Percentiles rank a stretch among this genome's conserved stretches.
Evolutionary conservation across 2,329 filamentous ascomycete species (phyloP).

Genomic region (Fusarium decemcellulare): DNA sequence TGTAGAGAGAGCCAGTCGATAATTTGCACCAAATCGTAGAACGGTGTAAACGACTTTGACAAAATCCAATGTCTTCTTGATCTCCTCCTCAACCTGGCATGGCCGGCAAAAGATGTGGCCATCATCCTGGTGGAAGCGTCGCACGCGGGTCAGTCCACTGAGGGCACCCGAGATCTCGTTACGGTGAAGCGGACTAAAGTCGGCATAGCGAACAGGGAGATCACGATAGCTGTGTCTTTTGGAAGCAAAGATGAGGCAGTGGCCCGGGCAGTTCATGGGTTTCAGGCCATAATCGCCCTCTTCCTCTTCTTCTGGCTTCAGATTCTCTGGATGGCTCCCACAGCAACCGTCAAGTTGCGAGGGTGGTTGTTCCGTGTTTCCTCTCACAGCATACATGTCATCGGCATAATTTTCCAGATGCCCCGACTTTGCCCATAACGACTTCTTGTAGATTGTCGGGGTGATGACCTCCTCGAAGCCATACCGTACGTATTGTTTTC

Average conservation of each 20-base stretch:
- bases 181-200: constrained; percentile 89
- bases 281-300: constrained; percentile 86
- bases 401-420: constrained; percentile 93
- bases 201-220: constrained; percentile 86
- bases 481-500: constrained; percentile 86
- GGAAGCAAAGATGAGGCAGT: constrained; percentile 86
- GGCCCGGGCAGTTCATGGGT: constrained; percentile 94
- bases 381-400: constrained; percentile 89
- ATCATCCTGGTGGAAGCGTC: constrained; percentile 92
- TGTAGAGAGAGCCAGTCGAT: constrained; percentile 84
- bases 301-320: constrained; percentile 64
- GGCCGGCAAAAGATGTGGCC: constrained; percentile 92
- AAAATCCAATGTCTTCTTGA: constrained; percentile 80
- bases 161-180: constrained; percentile 89
- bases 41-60: constrained; percentile 80
- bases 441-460: constrained; percentile 91
- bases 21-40: constrained; percentile 76
- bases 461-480: constrained; percentile 92
- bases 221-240: constrained; percentile 83
- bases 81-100: constrained; percentile 81
- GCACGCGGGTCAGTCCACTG: constrained; percentile 85
- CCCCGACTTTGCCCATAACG: constrained; percentile 87
- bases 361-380: constrained; percentile 54
- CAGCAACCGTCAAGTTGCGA: constrained; percentile 46
- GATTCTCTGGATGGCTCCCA: constrained; percentile 46